Base-by-base conservation (phyloP, 768 basidiomycete species). In the Leccinum longicurvipes region DNA sequence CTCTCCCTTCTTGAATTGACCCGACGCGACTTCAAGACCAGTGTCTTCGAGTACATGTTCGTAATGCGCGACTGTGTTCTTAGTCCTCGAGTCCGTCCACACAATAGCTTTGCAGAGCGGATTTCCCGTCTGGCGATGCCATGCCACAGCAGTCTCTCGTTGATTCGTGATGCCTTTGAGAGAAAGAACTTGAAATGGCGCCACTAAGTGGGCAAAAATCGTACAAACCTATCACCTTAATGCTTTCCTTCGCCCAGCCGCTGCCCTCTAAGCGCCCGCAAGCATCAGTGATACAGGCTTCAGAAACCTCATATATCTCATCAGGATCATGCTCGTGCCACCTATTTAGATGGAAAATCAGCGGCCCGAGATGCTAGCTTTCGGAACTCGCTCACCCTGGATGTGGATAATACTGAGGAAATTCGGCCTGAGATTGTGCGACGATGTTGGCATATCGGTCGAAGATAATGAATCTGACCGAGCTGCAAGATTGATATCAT, bases 281-380 rank as follows among this genome's bases (percentile, higher is more conserved):
- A 7, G 90, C 86, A 53, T 81, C 80, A 44, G 82, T 78, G 53
- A 98, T 87, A 70, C 93, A 95, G 47, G 76, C 72, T 27, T 90
- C 82, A 45, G 89, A 87, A 58, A 85, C 80, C 55, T 81, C 73
- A 63, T 88, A 83, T 59, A 98, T 89, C 68, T 94, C 93, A 42
- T 79, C 75, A 0, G 92, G 85, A 67, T 96, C 88, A 71, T 98
- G 97, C 60, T 95, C 93, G 69, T 98, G 96, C 95, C 95, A 98
- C 64, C 94, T 89, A 54, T 32, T 12, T 47, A 3, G 23, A 51
- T 25, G 23, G 31, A 25, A 51, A 32, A 45, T 57, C 10, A 51
- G n/a, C 17, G 9, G 45, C 23, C 42, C 14, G 42, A 44, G 14
- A 24, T 31, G 47, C 25, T 19, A 47, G 52, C 41, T n/a, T 24